Evolutionary conservation across 352 stramenopile species (phyloP).

Genomic region (Phytophthora lateralis): DNA sequence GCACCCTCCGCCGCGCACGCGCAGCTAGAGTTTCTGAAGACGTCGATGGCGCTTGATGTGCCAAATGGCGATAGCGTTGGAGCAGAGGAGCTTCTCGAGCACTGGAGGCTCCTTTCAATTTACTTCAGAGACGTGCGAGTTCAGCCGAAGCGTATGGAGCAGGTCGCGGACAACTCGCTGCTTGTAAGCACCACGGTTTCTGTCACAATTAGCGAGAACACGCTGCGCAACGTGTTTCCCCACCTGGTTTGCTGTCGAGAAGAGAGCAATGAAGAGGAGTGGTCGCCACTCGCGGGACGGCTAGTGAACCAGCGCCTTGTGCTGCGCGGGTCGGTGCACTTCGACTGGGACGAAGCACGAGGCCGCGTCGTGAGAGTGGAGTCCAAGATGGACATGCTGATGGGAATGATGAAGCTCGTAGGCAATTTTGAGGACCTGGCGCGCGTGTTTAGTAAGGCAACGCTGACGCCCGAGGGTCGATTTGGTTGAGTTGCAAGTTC

Average conservation of each 20-base stretch:
- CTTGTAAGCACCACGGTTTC: neutral
- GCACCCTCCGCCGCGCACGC: neutral
- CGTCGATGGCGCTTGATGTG: slow-evolving; percentile 3
- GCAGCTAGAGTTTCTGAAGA: slow-evolving; percentile 19
- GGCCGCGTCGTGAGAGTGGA: slow-evolving; percentile 10
- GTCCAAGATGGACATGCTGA: slow-evolving; percentile 14
- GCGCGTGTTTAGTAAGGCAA: slow-evolving; percentile 5
- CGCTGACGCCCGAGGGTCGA: slow-evolving; percentile 10
- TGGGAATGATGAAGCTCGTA: slow-evolving; percentile 9
- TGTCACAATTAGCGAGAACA: slow-evolving; percentile 19
- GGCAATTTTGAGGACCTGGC: slow-evolving; percentile 16
- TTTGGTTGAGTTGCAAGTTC: neutral
- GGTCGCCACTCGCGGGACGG: neutral
- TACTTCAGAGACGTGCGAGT: slow-evolving; percentile 11
- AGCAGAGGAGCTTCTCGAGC: slow-evolving; percentile 7
- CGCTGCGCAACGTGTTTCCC: slow-evolving; percentile 10
- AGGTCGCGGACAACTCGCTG: slow-evolving; percentile 2
- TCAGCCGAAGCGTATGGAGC: slow-evolving; percentile 3
- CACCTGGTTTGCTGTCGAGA: neutral
- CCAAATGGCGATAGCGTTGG: slow-evolving; percentile 10
- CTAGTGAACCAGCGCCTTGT: slow-evolving; percentile 12
- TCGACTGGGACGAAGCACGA: slow-evolving; percentile 10
- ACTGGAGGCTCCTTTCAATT: slow-evolving; percentile 16
- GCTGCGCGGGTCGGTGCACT: slow-evolving; percentile 5
- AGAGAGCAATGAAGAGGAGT: neutral